phyloP scores from a whole-genome alignment of 2,329 filamentous ascomycete species.

The Incumbomyces delicatus region DNA sequence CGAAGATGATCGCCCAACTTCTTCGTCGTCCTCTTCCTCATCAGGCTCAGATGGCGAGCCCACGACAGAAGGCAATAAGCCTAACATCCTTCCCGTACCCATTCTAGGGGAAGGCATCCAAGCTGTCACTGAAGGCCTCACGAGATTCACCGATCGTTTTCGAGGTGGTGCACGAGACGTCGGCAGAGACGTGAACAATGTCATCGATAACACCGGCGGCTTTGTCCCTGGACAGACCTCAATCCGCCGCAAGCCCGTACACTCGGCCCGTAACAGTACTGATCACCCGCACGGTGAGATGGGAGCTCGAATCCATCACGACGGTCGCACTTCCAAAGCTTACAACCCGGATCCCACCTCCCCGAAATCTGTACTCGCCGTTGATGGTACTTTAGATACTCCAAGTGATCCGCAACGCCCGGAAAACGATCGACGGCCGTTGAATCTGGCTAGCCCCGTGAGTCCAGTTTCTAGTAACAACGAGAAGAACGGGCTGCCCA shows the following conservation, averaged over 20 bases:
- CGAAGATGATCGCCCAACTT: constrained; percentile 11
- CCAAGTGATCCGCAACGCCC: neutral
- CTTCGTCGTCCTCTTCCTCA: constrained; percentile 13
- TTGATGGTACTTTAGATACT: constrained; percentile 6
- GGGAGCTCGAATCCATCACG: neutral
- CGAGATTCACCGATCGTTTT: constrained; percentile 36
- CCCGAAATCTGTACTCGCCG: constrained; percentile 2
- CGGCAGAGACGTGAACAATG: constrained; percentile 28
- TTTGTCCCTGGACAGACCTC: constrained; percentile 18
- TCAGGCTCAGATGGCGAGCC: constrained; percentile 25
- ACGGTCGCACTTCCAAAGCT: neutral
- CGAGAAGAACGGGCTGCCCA: neutral
- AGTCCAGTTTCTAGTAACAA: neutral
- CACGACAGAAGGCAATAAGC: constrained; percentile 6
- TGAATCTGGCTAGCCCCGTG: constrained; percentile 4
- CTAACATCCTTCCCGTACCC: constrained; percentile 32
- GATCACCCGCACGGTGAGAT: neutral
- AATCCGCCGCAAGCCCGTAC: neutral
- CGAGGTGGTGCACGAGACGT: constrained; percentile 34
- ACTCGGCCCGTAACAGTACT: neutral
- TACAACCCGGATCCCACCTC: constrained; percentile 1
- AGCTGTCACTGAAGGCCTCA: constrained; percentile 41
- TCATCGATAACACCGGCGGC: constrained; percentile 27
- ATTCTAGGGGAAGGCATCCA: constrained; percentile 42
- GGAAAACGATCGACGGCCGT: constrained; percentile 8